Evolutionary conservation across 2,329 filamentous ascomycete species (phyloP).

Genomic region (Magnaporthiopsis poae): DNA sequence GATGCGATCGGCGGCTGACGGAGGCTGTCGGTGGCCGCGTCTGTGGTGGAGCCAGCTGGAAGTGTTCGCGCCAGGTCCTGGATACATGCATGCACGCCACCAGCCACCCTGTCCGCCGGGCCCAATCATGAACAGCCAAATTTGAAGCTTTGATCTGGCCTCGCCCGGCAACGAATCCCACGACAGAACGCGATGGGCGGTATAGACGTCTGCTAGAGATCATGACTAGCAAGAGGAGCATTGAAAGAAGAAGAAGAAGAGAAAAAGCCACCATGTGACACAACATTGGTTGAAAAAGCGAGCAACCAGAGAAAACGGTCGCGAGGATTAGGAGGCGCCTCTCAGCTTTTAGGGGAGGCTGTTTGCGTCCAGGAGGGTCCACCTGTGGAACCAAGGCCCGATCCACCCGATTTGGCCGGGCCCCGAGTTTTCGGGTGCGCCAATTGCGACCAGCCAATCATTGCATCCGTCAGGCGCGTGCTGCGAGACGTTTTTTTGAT

Average conservation of each 20-base stretch:
- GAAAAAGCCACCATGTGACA: no score
- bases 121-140: background rate
- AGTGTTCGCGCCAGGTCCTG: background rate
- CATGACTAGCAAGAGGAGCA: no score
- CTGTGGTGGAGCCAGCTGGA: background rate
- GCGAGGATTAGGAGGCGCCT: background rate
- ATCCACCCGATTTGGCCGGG: background rate
- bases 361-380: background rate
- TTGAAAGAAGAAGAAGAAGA: no score
- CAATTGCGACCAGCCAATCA: background rate
- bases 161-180: background rate
- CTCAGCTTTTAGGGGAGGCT: background rate
- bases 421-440: background rate
- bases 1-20: background rate
- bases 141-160: background rate
- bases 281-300: background rate
- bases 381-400: background rate
- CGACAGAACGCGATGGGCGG: background rate
- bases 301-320: background rate
- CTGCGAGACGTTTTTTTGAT: background rate
- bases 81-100: constrained; percentile 1
- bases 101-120: background rate
- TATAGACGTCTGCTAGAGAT: background rate
- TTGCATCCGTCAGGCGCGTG: background rate
- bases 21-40: background rate